These are phyloP conservation scores for Mucor irregularis DNA, from an alignment of 371 early-diverging fungal genomes.

Conservation along the genomic window DNA sequence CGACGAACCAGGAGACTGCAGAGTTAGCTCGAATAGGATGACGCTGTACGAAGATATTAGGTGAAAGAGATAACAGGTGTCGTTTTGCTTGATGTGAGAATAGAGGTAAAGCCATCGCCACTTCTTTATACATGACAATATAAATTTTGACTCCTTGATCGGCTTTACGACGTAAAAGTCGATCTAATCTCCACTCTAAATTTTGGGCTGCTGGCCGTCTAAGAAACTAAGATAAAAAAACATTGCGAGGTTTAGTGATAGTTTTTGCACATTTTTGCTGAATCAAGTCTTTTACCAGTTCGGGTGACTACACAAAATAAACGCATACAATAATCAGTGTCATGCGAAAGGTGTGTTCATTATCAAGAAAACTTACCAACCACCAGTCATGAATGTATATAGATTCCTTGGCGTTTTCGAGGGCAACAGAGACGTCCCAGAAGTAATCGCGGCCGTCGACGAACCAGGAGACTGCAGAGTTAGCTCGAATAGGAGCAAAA, in stretches of 20 bases:
- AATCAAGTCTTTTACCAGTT: slow-evolving; percentile 13
- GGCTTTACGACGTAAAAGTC: slow-evolving; percentile 79
- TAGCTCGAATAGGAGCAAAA: slow-evolving; percentile 74
- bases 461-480: slow-evolving; percentile 65
- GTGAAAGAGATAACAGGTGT: slow-evolving; percentile 56
- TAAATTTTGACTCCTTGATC: slow-evolving; percentile 86
- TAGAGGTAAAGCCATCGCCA: slow-evolving; percentile 73
- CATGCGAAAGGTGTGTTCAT: not conserved
- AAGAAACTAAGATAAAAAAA: slow-evolving; percentile 55
- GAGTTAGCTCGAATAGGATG: slow-evolving; percentile 66
- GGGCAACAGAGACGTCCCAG: slow-evolving; percentile 73
- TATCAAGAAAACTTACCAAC: slow-evolving; percentile 35
- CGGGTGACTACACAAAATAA: slow-evolving; percentile 4
- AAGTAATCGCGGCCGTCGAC: slow-evolving; percentile 86
- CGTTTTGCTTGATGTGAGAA: slow-evolving; percentile 80
- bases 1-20: slow-evolving; percentile 73
- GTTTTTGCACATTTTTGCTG: too few species aligned
- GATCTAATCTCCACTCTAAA: slow-evolving; percentile 76
- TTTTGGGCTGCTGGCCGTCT: slow-evolving; percentile 68
- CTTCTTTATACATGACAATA: slow-evolving; percentile 88
- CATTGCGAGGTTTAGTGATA: too few species aligned
- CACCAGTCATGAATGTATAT: slow-evolving; percentile 96
- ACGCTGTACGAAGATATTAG: slow-evolving; percentile 66
- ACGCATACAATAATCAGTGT: not conserved
- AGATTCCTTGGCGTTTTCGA: slow-evolving; percentile 71